These are phyloP conservation scores for Pythium apleroticum DNA, from an alignment of 352 stramenopile species.

Conservation along the genomic window DNA sequence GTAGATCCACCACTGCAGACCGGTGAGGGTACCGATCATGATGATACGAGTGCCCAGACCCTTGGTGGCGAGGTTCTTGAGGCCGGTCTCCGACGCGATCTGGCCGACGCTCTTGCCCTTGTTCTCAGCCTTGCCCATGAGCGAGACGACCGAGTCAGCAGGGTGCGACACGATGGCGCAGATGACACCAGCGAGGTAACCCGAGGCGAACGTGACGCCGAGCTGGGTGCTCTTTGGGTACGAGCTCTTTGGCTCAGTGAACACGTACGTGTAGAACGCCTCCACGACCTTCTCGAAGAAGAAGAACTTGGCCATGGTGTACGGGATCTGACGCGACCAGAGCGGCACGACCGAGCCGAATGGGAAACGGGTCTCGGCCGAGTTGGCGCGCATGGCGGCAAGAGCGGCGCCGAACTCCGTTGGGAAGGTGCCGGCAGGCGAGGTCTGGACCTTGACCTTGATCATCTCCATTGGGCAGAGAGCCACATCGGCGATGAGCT, in stretches of 20 bases:
- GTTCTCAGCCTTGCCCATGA: slow-evolving; percentile 93
- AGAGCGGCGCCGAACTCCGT: slow-evolving; percentile 86
- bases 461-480: slow-evolving; percentile 95
- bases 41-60: slow-evolving; percentile 93
- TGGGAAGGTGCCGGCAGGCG: slow-evolving; percentile 87
- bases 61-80: slow-evolving; percentile 83
- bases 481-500: slow-evolving; percentile 93
- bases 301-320: slow-evolving; percentile 99
- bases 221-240: slow-evolving; percentile 95
- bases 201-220: slow-evolving; percentile 96
- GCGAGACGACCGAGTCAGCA: slow-evolving; percentile 98
- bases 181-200: slow-evolving; percentile 99
- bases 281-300: slow-evolving; percentile 94
- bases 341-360: slow-evolving; percentile 91
- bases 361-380: slow-evolving; percentile 88
- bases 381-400: slow-evolving; percentile 86
- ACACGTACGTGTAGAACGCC: slow-evolving; percentile 87
- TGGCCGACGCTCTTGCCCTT: slow-evolving; percentile 89
- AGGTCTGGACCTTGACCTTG: slow-evolving; percentile 95
- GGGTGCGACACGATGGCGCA: slow-evolving; percentile 99
- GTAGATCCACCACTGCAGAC: slow-evolving; percentile 97
- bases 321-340: slow-evolving; percentile 95
- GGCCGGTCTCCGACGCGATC: slow-evolving; percentile 81
- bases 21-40: slow-evolving; percentile 96
- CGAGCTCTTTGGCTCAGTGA: slow-evolving; percentile 89